These are phyloP conservation scores for Mariannaea sp. DNA, from an alignment of 2,329 filamentous ascomycete genomes.

Conservation along the genomic window DNA sequence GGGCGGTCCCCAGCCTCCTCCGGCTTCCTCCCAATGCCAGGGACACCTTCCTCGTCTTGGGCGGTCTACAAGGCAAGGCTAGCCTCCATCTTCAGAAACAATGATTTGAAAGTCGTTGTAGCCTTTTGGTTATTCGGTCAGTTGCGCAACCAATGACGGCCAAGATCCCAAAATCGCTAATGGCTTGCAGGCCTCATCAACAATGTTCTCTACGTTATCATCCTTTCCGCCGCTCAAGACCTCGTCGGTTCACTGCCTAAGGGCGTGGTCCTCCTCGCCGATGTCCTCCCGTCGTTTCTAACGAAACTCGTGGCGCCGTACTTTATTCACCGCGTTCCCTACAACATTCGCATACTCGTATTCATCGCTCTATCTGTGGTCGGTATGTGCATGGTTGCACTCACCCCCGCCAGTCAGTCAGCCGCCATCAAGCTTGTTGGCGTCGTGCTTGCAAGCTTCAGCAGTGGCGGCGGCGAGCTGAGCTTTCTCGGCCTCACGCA, in stretches of 20 bases:
- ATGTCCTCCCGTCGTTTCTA: slow-evolving; percentile 87
- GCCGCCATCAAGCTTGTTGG: slow-evolving; percentile 79
- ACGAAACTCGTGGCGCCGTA: slow-evolving; percentile 90
- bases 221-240: slow-evolving; percentile 92
- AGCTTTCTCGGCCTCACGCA: slow-evolving; percentile 92
- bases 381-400: slow-evolving; percentile 88
- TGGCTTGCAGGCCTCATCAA: slow-evolving; percentile 67
- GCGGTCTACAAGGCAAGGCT: slow-evolving; percentile 72
- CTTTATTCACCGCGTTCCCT: slow-evolving; percentile 88
- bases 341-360: slow-evolving; percentile 72
- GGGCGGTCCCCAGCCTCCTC: slow-evolving; percentile 49
- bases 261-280: slow-evolving; percentile 88
- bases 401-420: slow-evolving; percentile 69
- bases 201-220: slow-evolving; percentile 97
- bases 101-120: slow-evolving; percentile 71
- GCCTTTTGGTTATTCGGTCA: slow-evolving; percentile 95
- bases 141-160: not conserved
- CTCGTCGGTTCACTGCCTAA: slow-evolving; percentile 93
- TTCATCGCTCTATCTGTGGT: slow-evolving; percentile 77
- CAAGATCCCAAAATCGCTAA: slow-evolving; percentile 14
- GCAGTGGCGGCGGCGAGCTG: slow-evolving; percentile 85
- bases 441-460: slow-evolving; percentile 82
- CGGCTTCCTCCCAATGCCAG: slow-evolving; percentile 61
- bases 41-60: slow-evolving; percentile 69
- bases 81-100: slow-evolving; percentile 64